Base-by-base conservation (phyloP, 345 rosid species). In the Sisymbrium altissimum region DNA sequence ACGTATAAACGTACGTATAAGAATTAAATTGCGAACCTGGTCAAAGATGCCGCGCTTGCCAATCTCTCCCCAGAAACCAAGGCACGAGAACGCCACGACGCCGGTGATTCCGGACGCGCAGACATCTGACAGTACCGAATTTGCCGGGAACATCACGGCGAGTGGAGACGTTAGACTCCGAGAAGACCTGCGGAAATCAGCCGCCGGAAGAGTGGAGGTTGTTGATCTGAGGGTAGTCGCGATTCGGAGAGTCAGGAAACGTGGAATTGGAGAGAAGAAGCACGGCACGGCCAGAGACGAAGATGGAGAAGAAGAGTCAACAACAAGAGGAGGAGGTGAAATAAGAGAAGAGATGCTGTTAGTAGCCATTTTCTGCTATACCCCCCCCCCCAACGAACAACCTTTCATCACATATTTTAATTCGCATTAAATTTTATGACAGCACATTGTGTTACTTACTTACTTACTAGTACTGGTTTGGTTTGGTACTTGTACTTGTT, bases 11-110 rank as follows among this genome's bases (percentile, higher is more conserved):
- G 44, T 39, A 64, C 3, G 44, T 14, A 9, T 62, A 48, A 0
- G 15, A 18, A 56, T 0, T 7, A 3, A 1, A 23, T 32, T 3
- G 21, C 6, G 23, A 9, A 89, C 94, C 94, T 80, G 89, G 70
- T 89, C 91, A 55, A 86, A 75, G 78, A 92, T 11, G 49, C 79
- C 61, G 14, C 88, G 91, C 54, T 86, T 87, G 14, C 89, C 89
- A 46, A 88, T 88, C 72, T 84, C 91, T 75, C 83, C 81, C 87
- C 88, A 88, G 45, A 85, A 36, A 14, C 81, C 83, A n/a, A 84
- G 88, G 25, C 80, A 17, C 0, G 84, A 79, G 61, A 85, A 75
- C 13, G 94, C 89, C 33, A 92, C 49, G 17, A 39, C 7, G 19
- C 76, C 52, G 44, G 81, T 8, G 57, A 88, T 23, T 8, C 77